These are phyloP conservation scores for Ambrosiella cleistominuta DNA, from an alignment of 2,329 filamentous ascomycete species.

Conservation along the genomic window DNA sequence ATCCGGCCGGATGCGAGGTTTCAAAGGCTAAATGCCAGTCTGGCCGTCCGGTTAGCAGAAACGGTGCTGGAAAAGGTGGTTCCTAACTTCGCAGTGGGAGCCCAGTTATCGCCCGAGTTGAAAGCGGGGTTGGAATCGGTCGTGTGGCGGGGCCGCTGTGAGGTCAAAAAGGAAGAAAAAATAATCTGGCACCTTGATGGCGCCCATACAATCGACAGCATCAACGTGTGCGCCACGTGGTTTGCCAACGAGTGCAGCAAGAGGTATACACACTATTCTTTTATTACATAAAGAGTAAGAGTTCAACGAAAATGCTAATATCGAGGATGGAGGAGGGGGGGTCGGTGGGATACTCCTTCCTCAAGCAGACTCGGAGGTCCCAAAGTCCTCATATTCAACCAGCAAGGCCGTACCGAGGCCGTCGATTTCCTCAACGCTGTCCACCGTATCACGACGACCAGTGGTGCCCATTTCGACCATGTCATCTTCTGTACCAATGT, in stretches of 20 bases:
- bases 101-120: slow-evolving; percentile 43
- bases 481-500: slow-evolving; percentile 73
- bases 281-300: not conserved
- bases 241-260: slow-evolving; percentile 40
- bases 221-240: slow-evolving; percentile 67
- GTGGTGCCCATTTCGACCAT: slow-evolving; percentile 40
- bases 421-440: slow-evolving; percentile 35
- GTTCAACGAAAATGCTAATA: too few species aligned
- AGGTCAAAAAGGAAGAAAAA: slow-evolving; percentile 26
- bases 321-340: too few species aligned
- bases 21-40: slow-evolving; percentile 40
- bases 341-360: not conserved
- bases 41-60: slow-evolving; percentile 36
- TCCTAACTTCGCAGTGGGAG: slow-evolving; percentile 17
- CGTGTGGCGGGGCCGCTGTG: slow-evolving; percentile 64
- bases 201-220: slow-evolving; percentile 81
- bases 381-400: slow-evolving; percentile 69
- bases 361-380: slow-evolving; percentile 19
- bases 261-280: slow-evolving; percentile 16
- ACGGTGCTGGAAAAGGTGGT: slow-evolving; percentile 29
- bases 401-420: slow-evolving; percentile 42
- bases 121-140: slow-evolving; percentile 56
- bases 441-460: slow-evolving; percentile 20
- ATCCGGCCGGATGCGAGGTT: slow-evolving; percentile 37
- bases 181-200: slow-evolving; percentile 82